A percentile compares a stretch with the other conserved stretches of the same genome.
These are phyloP conservation scores for Suhomyces bribrorum DNA, from an alignment of 1,139 yeast genomes.

Conservation along the genomic window DNA sequence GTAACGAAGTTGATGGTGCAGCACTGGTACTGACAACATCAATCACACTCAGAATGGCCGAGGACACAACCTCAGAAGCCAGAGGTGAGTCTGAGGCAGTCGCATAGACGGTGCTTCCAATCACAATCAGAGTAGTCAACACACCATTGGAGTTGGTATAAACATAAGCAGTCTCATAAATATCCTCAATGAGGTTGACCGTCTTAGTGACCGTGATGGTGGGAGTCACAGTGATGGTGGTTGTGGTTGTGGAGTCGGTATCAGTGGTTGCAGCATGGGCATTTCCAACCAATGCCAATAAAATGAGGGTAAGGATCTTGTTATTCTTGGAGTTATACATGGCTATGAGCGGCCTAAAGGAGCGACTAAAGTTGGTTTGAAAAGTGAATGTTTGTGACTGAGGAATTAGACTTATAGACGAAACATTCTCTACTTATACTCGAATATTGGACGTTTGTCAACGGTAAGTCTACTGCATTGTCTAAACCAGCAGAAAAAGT, in stretches of 20 bases:
- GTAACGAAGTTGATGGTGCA: slow-evolving; percentile 3
- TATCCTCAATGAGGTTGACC: slow-evolving; percentile 27
- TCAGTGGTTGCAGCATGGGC: slow-evolving; percentile 8
- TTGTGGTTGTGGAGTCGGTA: slow-evolving; percentile 18
- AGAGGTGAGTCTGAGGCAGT: slow-evolving; percentile 2
- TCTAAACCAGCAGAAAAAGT: neutral
- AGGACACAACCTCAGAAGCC: neutral
- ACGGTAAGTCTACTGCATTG: neutral
- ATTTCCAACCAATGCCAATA: slow-evolving; percentile 14
- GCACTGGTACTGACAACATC: neutral
- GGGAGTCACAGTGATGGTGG: slow-evolving; percentile 34
- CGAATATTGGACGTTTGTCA: neutral
- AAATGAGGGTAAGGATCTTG: slow-evolving; percentile 9
- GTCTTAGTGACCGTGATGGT: slow-evolving; percentile 34
- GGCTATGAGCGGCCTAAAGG: slow-evolving; percentile 5
- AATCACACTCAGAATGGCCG: neutral
- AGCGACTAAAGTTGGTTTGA: slow-evolving; percentile 4
- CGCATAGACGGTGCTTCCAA: slow-evolving; percentile 25
- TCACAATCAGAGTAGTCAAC: slow-evolving; percentile 35
- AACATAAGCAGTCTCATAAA: slow-evolving; percentile 38
- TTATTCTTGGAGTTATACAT: slow-evolving; percentile 8
- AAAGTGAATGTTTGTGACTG: neutral
- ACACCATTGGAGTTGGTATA: slow-evolving; percentile 32
- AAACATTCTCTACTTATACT: slow-evolving; percentile 6
- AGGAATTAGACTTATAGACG: neutral